Conservation (phyloP, 164 flowering plant species). For the Magnolia sinica region DNA sequence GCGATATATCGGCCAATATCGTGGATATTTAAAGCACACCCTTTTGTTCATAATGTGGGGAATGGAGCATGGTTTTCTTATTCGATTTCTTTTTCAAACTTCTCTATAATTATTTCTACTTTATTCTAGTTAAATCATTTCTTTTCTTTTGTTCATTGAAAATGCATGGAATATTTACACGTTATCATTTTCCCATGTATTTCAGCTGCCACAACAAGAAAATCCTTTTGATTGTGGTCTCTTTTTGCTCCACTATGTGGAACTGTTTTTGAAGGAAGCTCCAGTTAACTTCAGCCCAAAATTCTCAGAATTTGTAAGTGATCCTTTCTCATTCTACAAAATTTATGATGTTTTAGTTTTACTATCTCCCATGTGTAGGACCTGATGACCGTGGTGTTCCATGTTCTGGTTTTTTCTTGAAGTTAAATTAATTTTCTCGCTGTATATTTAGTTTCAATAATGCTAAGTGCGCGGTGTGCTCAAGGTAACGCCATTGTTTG, state of each 20-base stretch:
- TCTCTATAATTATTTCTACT: no score
- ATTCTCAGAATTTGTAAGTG: slow-evolving; percentile 69
- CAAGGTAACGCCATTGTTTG: not conserved
- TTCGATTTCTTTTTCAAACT: no score
- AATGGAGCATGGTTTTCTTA: no score
- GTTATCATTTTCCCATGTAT: slow-evolving; percentile 11
- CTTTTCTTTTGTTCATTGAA: no score
- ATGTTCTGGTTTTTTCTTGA: not conserved
- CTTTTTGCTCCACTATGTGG: slow-evolving; percentile 94
- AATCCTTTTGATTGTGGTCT: slow-evolving; percentile 91
- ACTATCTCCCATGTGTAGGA: not conserved
- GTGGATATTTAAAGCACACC: no score
- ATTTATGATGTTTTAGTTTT: not conserved
- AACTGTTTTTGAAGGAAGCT: slow-evolving; percentile 70
- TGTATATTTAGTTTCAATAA: not conserved
- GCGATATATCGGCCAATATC: no score
- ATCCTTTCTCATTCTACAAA: not conserved
- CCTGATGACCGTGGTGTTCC: not conserved
- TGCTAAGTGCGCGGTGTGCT: not conserved
- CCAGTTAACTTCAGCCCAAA: slow-evolving; percentile 66
- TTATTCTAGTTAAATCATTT: no score
- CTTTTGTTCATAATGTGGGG: no score
- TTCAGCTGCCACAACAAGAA: slow-evolving; percentile 94
- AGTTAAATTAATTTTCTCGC: no score
- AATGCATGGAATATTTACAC: not conserved